Base-by-base conservation (phyloP, 2,329 filamentous ascomycete species). In the Epichloe sp. region DNA sequence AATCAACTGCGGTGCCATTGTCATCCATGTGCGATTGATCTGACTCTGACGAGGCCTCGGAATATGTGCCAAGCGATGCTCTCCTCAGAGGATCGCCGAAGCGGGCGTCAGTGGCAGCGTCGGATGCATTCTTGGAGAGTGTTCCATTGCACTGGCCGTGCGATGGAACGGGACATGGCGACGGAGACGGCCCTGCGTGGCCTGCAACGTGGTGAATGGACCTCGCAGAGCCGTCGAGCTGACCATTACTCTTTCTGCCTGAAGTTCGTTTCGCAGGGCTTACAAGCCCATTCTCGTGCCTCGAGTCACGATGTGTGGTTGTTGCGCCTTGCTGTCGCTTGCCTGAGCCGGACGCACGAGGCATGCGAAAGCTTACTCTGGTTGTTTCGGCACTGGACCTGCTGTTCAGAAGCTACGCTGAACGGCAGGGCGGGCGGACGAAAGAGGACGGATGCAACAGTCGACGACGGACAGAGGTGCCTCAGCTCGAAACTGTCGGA, bases 201-300 rank as follows among this genome's bases (percentile, higher is more conserved):
- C 59, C 60, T 53, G 60, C 54, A 56, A 58, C 59, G 53, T 61
- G 58, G 52, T 69, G 66, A 56, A 59, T 57, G 52, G 62, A 57
- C 59, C 64, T 64, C 51, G 63, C 62, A 60, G 66, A 59, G 61
- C 60, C 63, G 62, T 74, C 68, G 61, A 70, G 60, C 55, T 69
- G 69, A 57, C 63, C 65, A 60, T 72, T 70, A 63, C 69, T 74
- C 68, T 75, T 78, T 56, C 62, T 69, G 57, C 62, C 63, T 44
- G 63, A 58, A 52, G 60, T 57, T 60, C 68, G 68, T 59, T 68
- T 71, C 48, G 62, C 65, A 53, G 68, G 65, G 63, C 83, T 83
- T 76, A 89, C 85, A 68, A 88, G 76, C 64, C 88, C 88, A 83
- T 87, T 89, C 72, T 95, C 89, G 72, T 94, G 85, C 68, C 85